phyloP scores from a whole-genome alignment of 2,329 filamentous ascomycete genomes.

The Verticillium albo-atrum region DNA sequence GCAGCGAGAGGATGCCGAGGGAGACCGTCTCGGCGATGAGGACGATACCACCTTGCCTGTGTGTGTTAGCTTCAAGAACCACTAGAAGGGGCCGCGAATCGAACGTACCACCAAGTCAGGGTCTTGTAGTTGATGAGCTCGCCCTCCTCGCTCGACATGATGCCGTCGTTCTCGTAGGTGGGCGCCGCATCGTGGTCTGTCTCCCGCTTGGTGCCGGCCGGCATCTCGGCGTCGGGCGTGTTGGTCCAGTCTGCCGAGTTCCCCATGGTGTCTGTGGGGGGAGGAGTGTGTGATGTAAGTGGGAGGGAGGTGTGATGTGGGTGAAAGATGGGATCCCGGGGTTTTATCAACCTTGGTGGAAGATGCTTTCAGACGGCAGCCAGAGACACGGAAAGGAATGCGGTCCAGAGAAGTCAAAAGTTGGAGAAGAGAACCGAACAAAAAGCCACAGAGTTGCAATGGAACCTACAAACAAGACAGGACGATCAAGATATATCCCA shows the following conservation, averaged over 20 bases:
- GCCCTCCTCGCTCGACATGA: slow-evolving; percentile 4
- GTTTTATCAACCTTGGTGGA: too few relatives aligned
- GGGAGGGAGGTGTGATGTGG: background rate
- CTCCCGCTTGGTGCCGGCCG: background rate
- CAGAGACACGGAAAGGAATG: too few relatives aligned
- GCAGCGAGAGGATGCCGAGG: slow-evolving; percentile 63
- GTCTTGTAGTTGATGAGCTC: slow-evolving; percentile 30
- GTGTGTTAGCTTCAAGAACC: too few relatives aligned
- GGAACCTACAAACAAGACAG: background rate
- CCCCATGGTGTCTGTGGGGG: slow-evolving; percentile 4
- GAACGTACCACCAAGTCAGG: slow-evolving; percentile 30
- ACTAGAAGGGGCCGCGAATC: too few relatives aligned
- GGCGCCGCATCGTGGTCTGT: background rate
- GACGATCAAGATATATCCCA: background rate
- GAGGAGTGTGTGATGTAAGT: background rate
- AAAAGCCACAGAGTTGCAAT: background rate
- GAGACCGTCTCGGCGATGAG: slow-evolving; percentile 40
- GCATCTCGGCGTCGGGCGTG: slow-evolving; percentile 1
- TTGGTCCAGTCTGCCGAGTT: slow-evolving; percentile 2
- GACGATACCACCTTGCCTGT: slow-evolving; percentile 39
- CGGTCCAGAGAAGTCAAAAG: too few relatives aligned
- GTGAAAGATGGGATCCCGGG: too few relatives aligned
- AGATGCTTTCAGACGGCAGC: too few relatives aligned
- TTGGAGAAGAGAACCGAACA: too few relatives aligned
- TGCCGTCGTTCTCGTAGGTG: background rate